Evolutionary conservation across 1,284 basidiomycete genomes (phyloP).

Genomic region (Mixia osmundae): DNA sequence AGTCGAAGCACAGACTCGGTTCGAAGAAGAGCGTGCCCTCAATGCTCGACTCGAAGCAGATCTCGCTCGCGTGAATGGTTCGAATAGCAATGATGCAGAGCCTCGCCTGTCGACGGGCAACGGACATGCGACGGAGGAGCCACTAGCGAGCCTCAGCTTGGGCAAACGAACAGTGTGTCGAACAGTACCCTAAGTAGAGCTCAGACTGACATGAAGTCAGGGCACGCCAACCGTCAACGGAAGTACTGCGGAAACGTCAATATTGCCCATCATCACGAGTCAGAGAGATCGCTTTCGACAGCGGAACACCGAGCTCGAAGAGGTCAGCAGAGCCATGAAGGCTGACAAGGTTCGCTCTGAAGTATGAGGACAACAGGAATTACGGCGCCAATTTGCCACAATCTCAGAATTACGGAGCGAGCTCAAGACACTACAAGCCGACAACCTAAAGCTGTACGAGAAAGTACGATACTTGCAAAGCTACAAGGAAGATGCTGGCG

Average conservation of each 20-base stretch:
- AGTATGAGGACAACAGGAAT: conserved; percentile 33
- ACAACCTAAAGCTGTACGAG: conserved; percentile 86
- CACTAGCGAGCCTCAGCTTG: conserved; percentile 46
- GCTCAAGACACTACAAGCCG: conserved; percentile 63
- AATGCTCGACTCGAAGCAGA: conserved; percentile 84
- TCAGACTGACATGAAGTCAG: conserved; percentile 1
- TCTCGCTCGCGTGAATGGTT: conserved; percentile 48
- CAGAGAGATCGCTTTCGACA: conserved; percentile 89
- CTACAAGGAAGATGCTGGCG: conserved; percentile 39
- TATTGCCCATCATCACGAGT: conserved; percentile 83
- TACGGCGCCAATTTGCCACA: conserved; percentile 75
- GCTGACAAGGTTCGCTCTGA: too few relatives aligned
- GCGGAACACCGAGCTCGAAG: conserved; percentile 86
- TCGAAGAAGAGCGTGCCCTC: conserved; percentile 48
- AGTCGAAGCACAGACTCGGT: conserved; percentile 35
- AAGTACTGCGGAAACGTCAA: conserved; percentile 45
- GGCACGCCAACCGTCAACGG: conserved; percentile 3
- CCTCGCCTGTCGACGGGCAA: not conserved
- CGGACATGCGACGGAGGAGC: conserved; percentile 22
- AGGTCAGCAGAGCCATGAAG: too few relatives aligned
- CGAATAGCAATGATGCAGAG: not conserved
- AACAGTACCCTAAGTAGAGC: conserved; percentile 17
- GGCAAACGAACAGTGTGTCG: conserved; percentile 33
- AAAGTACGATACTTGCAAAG: conserved; percentile 92
- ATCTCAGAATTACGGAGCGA: conserved; percentile 75